These are phyloP conservation scores for Hypoxylon crocopeplum DNA, from an alignment of 495 filamentous ascomycete genomes.

Conservation along the genomic window DNA sequence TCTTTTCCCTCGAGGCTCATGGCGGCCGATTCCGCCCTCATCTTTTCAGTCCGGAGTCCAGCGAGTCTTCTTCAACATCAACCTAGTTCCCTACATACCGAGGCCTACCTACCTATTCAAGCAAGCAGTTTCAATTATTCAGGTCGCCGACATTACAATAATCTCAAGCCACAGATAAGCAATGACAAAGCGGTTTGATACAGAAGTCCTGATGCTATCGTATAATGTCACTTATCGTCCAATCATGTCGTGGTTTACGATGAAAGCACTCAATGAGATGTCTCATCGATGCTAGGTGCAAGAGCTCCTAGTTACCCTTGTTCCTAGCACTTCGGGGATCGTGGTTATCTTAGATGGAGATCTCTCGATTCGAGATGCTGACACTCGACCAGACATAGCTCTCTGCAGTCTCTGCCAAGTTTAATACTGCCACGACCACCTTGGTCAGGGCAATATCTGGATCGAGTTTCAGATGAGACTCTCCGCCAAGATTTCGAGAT, in stretches of 20 bases:
- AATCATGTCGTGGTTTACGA: constrained; percentile 3
- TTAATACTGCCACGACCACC: neutral
- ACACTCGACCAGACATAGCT: neutral
- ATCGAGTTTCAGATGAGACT: constrained; percentile 15
- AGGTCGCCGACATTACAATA: constrained; percentile 13
- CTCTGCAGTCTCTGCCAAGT: neutral
- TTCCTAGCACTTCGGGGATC: constrained; percentile 3
- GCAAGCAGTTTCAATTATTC: constrained; percentile 2
- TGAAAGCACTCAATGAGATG: neutral
- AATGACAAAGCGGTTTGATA: constrained; percentile 8
- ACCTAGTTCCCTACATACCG: neutral
- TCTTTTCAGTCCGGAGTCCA: constrained; percentile 16
- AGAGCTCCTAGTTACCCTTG: neutral
- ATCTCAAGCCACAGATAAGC: neutral
- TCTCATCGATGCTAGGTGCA: constrained; percentile 4
- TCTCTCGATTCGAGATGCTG: too few relatives aligned
- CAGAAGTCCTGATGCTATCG: neutral
- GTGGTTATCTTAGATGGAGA: neutral
- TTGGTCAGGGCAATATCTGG: neutral
- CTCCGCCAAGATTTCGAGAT: constrained; percentile 12
- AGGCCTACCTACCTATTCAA: constrained; percentile 14
- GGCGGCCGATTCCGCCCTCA: constrained; percentile 21
- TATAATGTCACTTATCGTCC: constrained; percentile 9
- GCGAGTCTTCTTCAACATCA: constrained; percentile 8
- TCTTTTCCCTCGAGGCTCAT: neutral